Conservation (phyloP, 2,329 filamentous ascomycete species). For the Neofusicoccum kwambonambiense region DNA sequence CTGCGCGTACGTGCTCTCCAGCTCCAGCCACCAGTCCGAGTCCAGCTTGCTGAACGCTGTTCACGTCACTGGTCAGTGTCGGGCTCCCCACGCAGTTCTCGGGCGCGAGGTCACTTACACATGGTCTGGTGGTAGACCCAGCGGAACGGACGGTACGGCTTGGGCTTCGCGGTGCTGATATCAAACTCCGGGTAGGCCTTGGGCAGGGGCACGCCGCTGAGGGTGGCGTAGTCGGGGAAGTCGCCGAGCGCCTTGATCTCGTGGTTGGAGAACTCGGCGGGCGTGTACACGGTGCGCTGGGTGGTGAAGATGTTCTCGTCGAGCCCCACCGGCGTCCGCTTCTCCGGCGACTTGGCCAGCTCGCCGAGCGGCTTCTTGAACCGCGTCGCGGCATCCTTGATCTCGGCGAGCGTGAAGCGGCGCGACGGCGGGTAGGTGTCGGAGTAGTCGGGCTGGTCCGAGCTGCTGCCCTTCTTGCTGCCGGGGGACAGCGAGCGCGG, state of each 20-base stretch:
- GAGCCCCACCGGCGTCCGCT: constrained; percentile 24
- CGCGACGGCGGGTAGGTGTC: constrained; percentile 54
- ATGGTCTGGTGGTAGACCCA: constrained; percentile 91
- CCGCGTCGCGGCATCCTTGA: constrained; percentile 27
- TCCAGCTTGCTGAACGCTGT: constrained; percentile 76
- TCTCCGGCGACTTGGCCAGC: constrained; percentile 23
- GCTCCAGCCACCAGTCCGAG: constrained; percentile 83
- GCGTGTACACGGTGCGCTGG: constrained; percentile 49
- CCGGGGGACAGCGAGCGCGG: constrained; percentile 52
- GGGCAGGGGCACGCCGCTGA: constrained; percentile 74
- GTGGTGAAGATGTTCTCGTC: constrained; percentile 28
- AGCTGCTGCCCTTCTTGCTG: constrained; percentile 38
- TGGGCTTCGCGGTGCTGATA: constrained; percentile 64
- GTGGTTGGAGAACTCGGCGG: constrained; percentile 67
- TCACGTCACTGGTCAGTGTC: neutral
- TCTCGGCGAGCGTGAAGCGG: constrained; percentile 45
- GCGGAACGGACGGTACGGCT: constrained; percentile 77
- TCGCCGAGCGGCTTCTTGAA: constrained; percentile 28
- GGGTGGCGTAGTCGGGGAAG: constrained; percentile 74
- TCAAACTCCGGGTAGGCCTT: constrained; percentile 63
- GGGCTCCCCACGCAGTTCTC: too few species aligned
- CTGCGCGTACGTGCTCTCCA: constrained; percentile 69
- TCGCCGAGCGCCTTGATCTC: constrained; percentile 70
- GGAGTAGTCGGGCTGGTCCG: constrained; percentile 40
- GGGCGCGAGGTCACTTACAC: constrained; percentile 54